Evolutionary conservation across 441 rosid genomes (phyloP).

Genomic region (Populus hybrid): DNA sequence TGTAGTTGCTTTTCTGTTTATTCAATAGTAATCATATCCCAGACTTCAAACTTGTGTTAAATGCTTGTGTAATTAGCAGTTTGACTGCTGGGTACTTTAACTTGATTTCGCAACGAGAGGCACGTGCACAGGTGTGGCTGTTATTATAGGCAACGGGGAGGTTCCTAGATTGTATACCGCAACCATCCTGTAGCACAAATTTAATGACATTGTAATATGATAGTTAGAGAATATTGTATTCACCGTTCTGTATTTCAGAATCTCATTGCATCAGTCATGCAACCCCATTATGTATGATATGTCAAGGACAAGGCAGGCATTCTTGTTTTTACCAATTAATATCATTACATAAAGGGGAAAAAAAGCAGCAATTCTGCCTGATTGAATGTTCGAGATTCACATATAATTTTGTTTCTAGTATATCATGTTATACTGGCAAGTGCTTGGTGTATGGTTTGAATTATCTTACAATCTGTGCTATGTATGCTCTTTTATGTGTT

Average conservation of each 20-base stretch:
- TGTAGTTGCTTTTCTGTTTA: neutral
- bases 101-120: neutral
- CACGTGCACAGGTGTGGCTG: neutral
- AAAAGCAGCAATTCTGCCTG: neutral
- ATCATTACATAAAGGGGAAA: too few relatives aligned
- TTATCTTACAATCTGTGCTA: neutral
- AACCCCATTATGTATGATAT: neutral
- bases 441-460: neutral
- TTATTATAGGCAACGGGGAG: neutral
- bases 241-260: neutral
- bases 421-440: neutral
- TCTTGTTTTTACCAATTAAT: neutral
- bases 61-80: neutral
- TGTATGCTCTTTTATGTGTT: neutral
- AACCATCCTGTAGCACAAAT: neutral
- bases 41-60: neutral
- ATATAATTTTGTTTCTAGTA: neutral
- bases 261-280: neutral
- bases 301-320: neutral
- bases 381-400: neutral
- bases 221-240: neutral
- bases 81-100: neutral
- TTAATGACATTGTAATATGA: neutral
- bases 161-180: neutral
- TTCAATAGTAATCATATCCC: neutral